Evolutionary conservation across 495 filamentous ascomycete genomes (phyloP).

Genomic region (Podospora comata): DNA sequence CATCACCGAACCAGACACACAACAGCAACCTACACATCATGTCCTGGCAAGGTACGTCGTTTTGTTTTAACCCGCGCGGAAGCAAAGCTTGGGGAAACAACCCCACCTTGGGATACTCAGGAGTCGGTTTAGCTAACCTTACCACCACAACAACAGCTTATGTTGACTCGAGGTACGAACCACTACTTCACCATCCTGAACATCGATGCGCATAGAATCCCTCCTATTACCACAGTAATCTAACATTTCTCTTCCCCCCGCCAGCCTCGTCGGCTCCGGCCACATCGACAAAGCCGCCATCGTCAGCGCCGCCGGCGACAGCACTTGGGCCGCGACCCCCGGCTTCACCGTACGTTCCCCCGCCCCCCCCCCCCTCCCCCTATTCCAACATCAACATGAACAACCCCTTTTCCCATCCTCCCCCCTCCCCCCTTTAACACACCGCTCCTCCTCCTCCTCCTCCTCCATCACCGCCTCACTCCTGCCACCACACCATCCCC

Average conservation of each 20-base stretch:
- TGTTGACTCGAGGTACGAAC: conserved; percentile 48
- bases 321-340: conserved; percentile 71
- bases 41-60: conserved; percentile 55
- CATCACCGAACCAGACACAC: conserved; percentile 26
- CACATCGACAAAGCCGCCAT: conserved; percentile 88
- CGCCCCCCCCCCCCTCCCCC: conserved; percentile 14
- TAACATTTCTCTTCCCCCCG: neutral
- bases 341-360: conserved; percentile 64
- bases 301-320: conserved; percentile 75
- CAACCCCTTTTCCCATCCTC: neutral
- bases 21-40: conserved; percentile 30
- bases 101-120: conserved; percentile 35
- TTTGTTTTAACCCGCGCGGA: neutral
- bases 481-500: neutral
- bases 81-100: conserved; percentile 10
- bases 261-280: conserved; percentile 75
- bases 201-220: too few relatives aligned
- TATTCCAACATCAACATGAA: neutral
- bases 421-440: neutral
- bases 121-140: conserved; percentile 34
- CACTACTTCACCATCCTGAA: neutral
- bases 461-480: neutral
- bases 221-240: neutral
- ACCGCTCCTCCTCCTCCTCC: neutral
- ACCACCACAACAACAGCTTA: conserved; percentile 36